Evolutionary conservation across 2,329 filamentous ascomycete genomes (phyloP).

Genomic region (Drechslerella coelobrocha): DNA sequence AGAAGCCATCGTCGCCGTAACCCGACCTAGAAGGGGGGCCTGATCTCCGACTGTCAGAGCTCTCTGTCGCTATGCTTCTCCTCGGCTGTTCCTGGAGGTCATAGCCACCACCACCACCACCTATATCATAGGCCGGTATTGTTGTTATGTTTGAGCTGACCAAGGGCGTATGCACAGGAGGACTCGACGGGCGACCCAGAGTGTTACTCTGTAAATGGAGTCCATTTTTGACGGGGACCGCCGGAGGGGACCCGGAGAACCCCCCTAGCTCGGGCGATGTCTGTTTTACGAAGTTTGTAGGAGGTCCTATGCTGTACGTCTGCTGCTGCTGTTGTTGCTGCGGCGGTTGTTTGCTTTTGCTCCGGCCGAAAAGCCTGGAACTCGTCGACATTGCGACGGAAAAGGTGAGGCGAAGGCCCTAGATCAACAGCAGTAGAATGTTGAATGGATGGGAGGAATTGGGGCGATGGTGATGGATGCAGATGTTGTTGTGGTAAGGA

Average conservation of each 20-base stretch:
- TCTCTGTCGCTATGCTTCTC: slow-evolving; percentile 18
- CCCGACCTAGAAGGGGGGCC: slow-evolving; percentile 18
- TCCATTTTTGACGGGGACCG: slow-evolving; percentile 36
- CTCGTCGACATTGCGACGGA: slow-evolving; percentile 38
- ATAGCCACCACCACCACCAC: slow-evolving; percentile 16
- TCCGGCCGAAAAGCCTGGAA: slow-evolving; percentile 47
- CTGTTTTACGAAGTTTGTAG: slow-evolving; percentile 33
- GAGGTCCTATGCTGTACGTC: slow-evolving; percentile 35
- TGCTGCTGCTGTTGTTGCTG: slow-evolving; percentile 15
- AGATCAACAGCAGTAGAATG: slow-evolving; percentile 10
- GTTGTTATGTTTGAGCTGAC: slow-evolving; percentile 50
- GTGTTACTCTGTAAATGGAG: slow-evolving; percentile 30
- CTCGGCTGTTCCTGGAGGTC: slow-evolving; percentile 13
- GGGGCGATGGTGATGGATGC: slow-evolving; percentile 7
- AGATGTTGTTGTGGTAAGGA: slow-evolving; percentile 7
- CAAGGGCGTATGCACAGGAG: slow-evolving; percentile 32
- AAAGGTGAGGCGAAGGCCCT: slow-evolving; percentile 10
- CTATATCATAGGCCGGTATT: slow-evolving; percentile 36
- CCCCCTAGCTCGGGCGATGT: slow-evolving; percentile 27
- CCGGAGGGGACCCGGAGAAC: slow-evolving; percentile 25
- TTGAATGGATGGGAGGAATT: slow-evolving; percentile 4
- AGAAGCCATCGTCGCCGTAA: slow-evolving; percentile 11
- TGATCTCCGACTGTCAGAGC: slow-evolving; percentile 30
- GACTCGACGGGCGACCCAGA: slow-evolving; percentile 30
- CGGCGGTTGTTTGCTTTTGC: slow-evolving; percentile 35